A percentile compares a stretch with the other conserved stretches of the same genome.
These are phyloP conservation scores for Senna siamea DNA, from an alignment of 306 rosid species.

Conservation along the genomic window DNA sequence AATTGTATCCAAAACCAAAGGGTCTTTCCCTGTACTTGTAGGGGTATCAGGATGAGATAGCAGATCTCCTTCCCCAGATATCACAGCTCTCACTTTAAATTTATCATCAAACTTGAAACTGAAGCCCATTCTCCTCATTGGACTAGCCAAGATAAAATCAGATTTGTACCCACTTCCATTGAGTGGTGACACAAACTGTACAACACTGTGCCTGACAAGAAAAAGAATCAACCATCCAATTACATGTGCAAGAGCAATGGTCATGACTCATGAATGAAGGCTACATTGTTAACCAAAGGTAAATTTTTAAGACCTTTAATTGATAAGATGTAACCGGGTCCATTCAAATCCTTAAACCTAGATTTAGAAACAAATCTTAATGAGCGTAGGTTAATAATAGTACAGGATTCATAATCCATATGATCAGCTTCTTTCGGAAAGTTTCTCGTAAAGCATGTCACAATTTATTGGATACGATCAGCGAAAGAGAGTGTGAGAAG, in stretches of 20 bases:
- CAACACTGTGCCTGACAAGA: conserved; percentile 35
- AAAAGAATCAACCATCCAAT: background rate
- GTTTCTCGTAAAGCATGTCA: no score
- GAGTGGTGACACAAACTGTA: no score
- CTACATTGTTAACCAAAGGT: background rate
- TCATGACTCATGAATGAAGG: background rate
- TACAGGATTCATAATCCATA: background rate
- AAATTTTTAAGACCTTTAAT: background rate
- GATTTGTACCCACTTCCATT: no score
- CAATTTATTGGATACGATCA: no score
- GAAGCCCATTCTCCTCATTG: conserved; percentile 33
- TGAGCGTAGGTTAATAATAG: no score
- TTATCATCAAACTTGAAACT: conserved; percentile 34
- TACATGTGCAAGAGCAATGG: background rate
- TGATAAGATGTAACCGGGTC: no score
- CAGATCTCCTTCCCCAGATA: conserved; percentile 56
- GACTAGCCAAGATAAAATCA: no score
- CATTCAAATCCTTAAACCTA: no score
- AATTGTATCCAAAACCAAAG: conserved; percentile 29
- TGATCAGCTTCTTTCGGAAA: no score
- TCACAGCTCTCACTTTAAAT: conserved; percentile 41
- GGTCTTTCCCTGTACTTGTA: background rate
- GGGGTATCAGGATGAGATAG: conserved; percentile 34
- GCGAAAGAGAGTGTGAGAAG: no score
- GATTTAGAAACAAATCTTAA: no score